Evolutionary conservation across 345 rosid species (phyloP).

Genomic region (Populus nigra): DNA sequence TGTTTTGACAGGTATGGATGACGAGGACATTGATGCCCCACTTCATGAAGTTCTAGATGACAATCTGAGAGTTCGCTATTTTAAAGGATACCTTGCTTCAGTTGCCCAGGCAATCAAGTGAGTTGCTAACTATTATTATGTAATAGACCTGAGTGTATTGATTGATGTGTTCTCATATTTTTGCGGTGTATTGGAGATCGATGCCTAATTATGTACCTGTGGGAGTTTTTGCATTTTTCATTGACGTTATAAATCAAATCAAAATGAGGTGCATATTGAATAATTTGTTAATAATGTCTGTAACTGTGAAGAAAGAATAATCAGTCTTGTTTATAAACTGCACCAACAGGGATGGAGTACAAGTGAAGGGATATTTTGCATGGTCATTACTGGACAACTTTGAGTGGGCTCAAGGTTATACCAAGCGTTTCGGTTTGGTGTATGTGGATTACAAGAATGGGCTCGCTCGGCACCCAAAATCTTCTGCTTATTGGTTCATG

Average conservation of each 20-base stretch:
- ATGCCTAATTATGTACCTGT: background rate
- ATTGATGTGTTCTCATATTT: no score
- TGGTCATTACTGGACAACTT: slow-evolving; percentile 94
- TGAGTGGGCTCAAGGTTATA: slow-evolving; percentile 92
- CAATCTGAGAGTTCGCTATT: slow-evolving; percentile 66
- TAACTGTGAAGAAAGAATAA: background rate
- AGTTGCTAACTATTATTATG: slow-evolving; percentile 16
- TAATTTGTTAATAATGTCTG: background rate
- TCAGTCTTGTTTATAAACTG: background rate
- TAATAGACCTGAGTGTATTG: background rate
- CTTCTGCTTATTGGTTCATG: slow-evolving; percentile 88
- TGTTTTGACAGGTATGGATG: slow-evolving; percentile 76
- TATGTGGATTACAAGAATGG: slow-evolving; percentile 87
- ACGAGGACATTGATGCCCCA: slow-evolving; percentile 62
- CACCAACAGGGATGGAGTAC: slow-evolving; percentile 64
- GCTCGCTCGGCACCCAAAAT: slow-evolving; percentile 69
- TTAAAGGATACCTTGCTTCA: slow-evolving; percentile 64
- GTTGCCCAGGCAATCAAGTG: slow-evolving; percentile 72
- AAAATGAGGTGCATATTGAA: background rate
- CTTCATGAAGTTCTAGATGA: slow-evolving; percentile 81
- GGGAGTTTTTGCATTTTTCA: background rate
- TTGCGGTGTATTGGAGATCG: no score
- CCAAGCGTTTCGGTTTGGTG: slow-evolving; percentile 84
- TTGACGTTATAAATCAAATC: background rate
- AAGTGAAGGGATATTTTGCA: slow-evolving; percentile 86